Evolutionary conservation across 257 asterid genomes (phyloP), one percentile per base, ranked within the genome.

Genomic region (Jacaranda mimosifolia): DNA sequence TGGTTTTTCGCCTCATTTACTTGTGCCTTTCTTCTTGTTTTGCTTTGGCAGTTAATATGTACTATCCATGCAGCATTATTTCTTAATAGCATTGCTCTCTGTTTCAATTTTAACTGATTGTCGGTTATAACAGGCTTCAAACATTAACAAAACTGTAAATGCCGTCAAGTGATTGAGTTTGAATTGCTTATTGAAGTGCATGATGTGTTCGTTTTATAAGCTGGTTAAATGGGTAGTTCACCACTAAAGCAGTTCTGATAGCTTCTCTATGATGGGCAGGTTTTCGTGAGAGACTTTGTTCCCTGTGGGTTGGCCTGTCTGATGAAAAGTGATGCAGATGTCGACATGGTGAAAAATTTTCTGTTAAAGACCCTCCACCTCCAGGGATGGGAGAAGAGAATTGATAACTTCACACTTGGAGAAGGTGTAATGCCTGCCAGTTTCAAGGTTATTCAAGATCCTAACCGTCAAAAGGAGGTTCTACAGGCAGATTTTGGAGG

Each of bases 381-480:
- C 58, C 93, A 89, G 75, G 87, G 89, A n/a, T 80, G 88, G 89
- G 89, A 89, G 82, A 89, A 89, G 81, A 89, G 81, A 58, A 85
- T 89, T 55, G 93, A 89, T 55, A 86, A 86, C 82, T 86, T 85
- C 72, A 86, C 91, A 9, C 88, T 89, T 59, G 89, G 86, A 68
- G 83, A 86, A 85, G 91, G 93, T 71, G 90, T 85, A 6, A 89
- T 89, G 93, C 91, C 93, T 42, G 91, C 91, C 32, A 85, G 93
- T 77, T 86, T 89, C 87, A 86, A 86, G 85, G 87, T 89, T 38
- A 75, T 72, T 71, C 77, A 79, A 9, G 87, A 85, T 64, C 70
- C 77, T 35, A 63, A 53, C 46, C 74, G 85, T n/a, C 64, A 75
- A 60, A 86, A 87, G 86, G 91, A 85, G 64, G 82, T 81, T 63